Base-by-base conservation (phyloP, 2,329 filamentous ascomycete species). In the Ramichloridium luteum region DNA sequence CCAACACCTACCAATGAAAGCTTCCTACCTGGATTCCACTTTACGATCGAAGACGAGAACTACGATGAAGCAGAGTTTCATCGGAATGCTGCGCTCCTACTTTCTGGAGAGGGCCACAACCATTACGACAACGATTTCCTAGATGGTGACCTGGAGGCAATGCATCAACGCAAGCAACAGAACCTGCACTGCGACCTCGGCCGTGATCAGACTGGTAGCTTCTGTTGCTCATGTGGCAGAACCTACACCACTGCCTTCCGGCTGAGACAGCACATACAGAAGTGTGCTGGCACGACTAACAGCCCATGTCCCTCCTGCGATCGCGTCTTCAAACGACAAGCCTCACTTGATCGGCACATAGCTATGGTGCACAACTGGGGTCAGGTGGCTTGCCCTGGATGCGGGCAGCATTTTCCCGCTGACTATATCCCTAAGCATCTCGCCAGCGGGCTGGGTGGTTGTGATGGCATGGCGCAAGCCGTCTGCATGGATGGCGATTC, bases 21-120 rank as follows among this genome's bases (percentile, higher is more conserved):
- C n/a, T n/a, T n/a, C n/a, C n/a, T n/a, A n/a, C n/a, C n/a, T n/a
- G n/a, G n/a, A 23, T 44, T 45, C 16, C 43, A 44, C 27, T 45
- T 45, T 32, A 41, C 43, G 5, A 44, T 41, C 13, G 38, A 30
- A 3, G 39, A 45, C 27, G 33, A 35, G 14, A 28, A 32, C n/a
- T 38, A 40, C 12, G 37, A 44, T 23, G 32, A 37, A 3, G 35
- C 35, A n/a, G 40, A 45, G 27, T 45, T 45, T 28, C 43, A 45
- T 23, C 41, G 40, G 17, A 31, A 41, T 12, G 43, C 43, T 15
- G 43, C 41, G 13, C 40, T 40, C 16, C 37, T 45, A 5, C 32
- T 45, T 1, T 38, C 40, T 6, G 43, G 43, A 8, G 38, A 43
- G 14, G 13, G 27, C 8, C 10, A 14, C 11, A 33, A 36, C 20